Percentiles rank a stretch among this genome's conserved stretches.
These are phyloP conservation scores for Tylopilus sp. DNA, from an alignment of 1,284 basidiomycete species.

Conservation along the genomic window DNA sequence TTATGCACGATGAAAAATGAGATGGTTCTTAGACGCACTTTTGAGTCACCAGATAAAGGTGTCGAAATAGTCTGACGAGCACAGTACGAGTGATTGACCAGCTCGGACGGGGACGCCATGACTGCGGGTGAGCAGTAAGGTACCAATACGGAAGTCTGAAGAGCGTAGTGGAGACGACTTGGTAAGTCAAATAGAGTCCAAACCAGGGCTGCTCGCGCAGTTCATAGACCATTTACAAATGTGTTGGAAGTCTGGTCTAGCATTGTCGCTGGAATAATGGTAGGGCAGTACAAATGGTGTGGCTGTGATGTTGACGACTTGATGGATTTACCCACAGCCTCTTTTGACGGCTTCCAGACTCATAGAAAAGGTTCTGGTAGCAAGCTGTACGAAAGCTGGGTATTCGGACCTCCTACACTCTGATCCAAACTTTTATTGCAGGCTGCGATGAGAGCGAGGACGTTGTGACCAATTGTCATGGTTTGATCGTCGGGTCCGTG, in stretches of 20 bases:
- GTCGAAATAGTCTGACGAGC: constrained; percentile 15
- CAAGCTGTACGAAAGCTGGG: too few species aligned
- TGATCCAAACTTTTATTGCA: too few species aligned
- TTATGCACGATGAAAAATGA: not conserved
- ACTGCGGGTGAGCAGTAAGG: constrained; percentile 22
- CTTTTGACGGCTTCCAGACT: too few species aligned
- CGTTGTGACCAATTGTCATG: not conserved
- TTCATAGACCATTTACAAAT: constrained; percentile 21
- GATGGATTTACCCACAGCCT: too few species aligned
- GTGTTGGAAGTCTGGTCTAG: not conserved
- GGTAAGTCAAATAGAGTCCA: constrained; percentile 39
- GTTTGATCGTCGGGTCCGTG: not conserved
- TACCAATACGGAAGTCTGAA: constrained; percentile 53
- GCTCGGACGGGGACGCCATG: constrained; percentile 27
- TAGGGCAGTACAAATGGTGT: not conserved
- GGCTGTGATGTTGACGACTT: constrained; percentile 26
- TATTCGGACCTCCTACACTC: too few species aligned
- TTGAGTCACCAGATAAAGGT: constrained; percentile 15
- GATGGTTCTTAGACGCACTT: constrained; percentile 12
- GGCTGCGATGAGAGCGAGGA: too few species aligned
- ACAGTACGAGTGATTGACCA: constrained; percentile 29
- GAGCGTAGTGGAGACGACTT: constrained; percentile 42
- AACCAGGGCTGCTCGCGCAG: constrained; percentile 31
- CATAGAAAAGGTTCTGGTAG: too few species aligned
- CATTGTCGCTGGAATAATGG: not conserved